A percentile compares a stretch with the other conserved stretches of the same genome.
Conservation (phyloP, 1,284 basidiomycete species). For the Trametes hirsuta region DNA sequence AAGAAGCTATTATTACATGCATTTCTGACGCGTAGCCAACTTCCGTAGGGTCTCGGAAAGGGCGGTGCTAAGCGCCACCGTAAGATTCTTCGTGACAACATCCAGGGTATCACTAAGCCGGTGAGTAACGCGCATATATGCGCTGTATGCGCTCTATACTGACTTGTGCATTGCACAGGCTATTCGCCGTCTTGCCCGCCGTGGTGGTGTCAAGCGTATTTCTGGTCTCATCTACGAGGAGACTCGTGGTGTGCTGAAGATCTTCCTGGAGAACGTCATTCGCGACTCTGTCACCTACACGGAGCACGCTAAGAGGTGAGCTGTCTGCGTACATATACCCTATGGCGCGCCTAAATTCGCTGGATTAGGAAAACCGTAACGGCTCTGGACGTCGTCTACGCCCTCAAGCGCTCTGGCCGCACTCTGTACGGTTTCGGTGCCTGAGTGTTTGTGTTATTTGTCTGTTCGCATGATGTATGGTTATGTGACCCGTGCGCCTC, state of each 20-base stretch:
- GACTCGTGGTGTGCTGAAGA: slow-evolving; percentile 93
- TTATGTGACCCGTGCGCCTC: slow-evolving; percentile 21
- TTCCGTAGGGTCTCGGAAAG: slow-evolving; percentile 41
- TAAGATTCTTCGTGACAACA: slow-evolving; percentile 89
- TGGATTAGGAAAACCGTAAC: slow-evolving; percentile 70
- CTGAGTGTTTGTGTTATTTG: slow-evolving; percentile 35
- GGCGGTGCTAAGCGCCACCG: slow-evolving; percentile 90
- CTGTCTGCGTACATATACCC: not conserved
- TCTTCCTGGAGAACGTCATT: slow-evolving; percentile 85
- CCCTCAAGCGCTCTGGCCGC: slow-evolving; percentile 81
- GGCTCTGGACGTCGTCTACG: slow-evolving; percentile 82
- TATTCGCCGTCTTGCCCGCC: slow-evolving; percentile 92
- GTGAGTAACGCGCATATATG: slow-evolving; percentile 19
- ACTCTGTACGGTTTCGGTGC: slow-evolving; percentile 79
- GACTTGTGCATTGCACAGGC: slow-evolving; percentile 71
- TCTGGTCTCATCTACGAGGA: slow-evolving; percentile 93
- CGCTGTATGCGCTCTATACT: not conserved
- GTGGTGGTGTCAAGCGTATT: slow-evolving; percentile 96
- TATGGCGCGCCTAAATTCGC: not conserved
- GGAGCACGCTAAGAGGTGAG: slow-evolving; percentile 79
- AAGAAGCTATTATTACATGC: not conserved
- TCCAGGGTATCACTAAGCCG: slow-evolving; percentile 81
- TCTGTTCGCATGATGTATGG: slow-evolving; percentile 32
- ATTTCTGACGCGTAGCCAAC: not conserved
- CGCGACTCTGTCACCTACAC: slow-evolving; percentile 89